Evolutionary conservation across 2,329 filamentous ascomycete genomes (phyloP).

Genomic region (Alternaria panax): DNA sequence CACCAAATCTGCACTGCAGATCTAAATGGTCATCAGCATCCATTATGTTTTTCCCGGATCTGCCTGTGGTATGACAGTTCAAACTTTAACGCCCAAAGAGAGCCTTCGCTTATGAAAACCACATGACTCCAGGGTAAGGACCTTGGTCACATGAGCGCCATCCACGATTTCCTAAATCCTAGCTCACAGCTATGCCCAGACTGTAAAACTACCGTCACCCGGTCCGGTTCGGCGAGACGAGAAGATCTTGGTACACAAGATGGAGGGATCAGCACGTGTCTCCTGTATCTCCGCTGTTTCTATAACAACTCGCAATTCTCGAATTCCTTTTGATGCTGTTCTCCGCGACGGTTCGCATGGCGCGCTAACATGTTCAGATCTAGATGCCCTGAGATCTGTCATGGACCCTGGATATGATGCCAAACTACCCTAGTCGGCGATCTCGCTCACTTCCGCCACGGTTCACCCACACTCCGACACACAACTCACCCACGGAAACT

Average conservation of each 20-base stretch:
- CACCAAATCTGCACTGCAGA: constrained; percentile 3
- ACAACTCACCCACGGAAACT: constrained; percentile 5
- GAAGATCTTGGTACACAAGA: neutral
- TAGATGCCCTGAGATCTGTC: constrained; percentile 4
- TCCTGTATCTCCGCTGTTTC: neutral
- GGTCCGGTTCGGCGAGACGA: neutral
- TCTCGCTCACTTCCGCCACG: neutral
- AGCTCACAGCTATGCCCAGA: neutral
- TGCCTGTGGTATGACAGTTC: neutral
- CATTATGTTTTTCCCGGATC: neutral
- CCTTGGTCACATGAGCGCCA: neutral
- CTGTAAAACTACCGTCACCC: neutral
- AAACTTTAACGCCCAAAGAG: neutral
- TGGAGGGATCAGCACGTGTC: neutral
- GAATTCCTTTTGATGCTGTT: neutral
- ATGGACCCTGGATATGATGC: neutral
- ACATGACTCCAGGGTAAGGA: neutral
- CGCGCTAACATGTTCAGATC: neutral
- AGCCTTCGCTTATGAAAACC: neutral
- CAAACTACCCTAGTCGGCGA: neutral
- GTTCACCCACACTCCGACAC: constrained; percentile 6
- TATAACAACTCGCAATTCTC: neutral
- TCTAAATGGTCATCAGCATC: neutral
- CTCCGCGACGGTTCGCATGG: neutral
- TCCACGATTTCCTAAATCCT: neutral